phyloP scores from a whole-genome alignment of 306 rosid genomes.

The Casuarina equisetifolia region DNA sequence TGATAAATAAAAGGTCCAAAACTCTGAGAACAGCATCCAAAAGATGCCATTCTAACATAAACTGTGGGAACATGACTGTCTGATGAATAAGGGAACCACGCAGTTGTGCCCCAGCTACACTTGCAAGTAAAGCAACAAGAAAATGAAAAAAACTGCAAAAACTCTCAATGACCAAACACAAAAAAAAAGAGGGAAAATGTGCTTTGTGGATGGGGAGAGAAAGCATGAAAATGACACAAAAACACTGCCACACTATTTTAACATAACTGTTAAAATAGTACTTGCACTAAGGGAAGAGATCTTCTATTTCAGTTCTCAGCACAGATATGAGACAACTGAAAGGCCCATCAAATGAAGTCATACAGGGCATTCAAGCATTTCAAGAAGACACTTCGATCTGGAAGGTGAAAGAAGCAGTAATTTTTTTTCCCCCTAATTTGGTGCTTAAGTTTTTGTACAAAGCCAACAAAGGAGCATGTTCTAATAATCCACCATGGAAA shows the following conservation, averaged over 20 bases:
- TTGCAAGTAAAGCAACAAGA: neutral
- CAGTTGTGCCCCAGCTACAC: neutral
- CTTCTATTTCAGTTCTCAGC: neutral
- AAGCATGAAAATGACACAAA: neutral
- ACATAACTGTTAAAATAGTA: neutral
- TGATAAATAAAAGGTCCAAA: constrained; percentile 31
- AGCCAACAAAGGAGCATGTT: neutral
- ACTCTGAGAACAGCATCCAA: constrained; percentile 15
- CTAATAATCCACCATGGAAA: neutral
- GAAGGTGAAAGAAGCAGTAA: neutral
- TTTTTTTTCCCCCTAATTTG: neutral
- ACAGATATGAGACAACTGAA: neutral
- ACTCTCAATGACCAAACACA: neutral
- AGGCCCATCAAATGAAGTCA: neutral
- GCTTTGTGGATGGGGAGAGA: neutral
- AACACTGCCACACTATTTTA: neutral
- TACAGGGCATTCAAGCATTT: neutral
- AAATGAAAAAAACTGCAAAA: neutral
- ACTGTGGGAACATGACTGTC: constrained; percentile 13
- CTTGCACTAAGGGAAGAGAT: neutral
- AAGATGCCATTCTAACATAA: constrained; percentile 3
- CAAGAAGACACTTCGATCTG: neutral
- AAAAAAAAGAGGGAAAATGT: neutral
- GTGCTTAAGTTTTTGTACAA: neutral
- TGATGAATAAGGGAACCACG: neutral